Conservation (phyloP, 257 asterid species). For the Striga asiatica region DNA sequence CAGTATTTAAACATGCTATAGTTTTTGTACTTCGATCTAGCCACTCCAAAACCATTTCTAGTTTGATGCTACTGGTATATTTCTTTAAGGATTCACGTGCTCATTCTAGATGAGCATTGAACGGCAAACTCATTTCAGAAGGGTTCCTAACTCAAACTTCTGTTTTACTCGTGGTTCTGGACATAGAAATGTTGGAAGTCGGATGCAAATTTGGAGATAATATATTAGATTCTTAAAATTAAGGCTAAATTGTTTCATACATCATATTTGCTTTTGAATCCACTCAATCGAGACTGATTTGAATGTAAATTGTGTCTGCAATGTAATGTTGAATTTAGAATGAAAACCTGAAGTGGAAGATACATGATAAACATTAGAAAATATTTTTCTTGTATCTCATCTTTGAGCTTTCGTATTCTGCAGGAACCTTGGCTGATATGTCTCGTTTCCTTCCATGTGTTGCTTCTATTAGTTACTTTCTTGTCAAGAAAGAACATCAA, state of each 20-base stretch:
- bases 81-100: neutral
- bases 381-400: constrained; percentile 1
- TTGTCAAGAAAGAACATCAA: constrained; percentile 64
- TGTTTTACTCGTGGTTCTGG: no score
- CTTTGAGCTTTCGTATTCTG: constrained; percentile 15
- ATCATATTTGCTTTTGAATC: neutral
- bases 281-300: neutral
- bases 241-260: neutral
- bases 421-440: constrained; percentile 88
- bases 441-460: constrained; percentile 53
- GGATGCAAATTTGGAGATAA: no score
- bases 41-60: neutral
- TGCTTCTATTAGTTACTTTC: constrained; percentile 43
- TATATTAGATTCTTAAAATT: no score
- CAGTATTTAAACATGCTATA: no score
- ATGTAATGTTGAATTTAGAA: no score
- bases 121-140: neutral
- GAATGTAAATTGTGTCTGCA: neutral
- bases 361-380: no score
- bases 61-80: neutral
- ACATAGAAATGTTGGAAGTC: no score
- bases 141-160: no score
- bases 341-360: no score
- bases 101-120: no score
- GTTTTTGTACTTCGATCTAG: neutral